Base-by-base conservation (phyloP, 78 protist species). In the Dictyostelium citrinum region DNA sequence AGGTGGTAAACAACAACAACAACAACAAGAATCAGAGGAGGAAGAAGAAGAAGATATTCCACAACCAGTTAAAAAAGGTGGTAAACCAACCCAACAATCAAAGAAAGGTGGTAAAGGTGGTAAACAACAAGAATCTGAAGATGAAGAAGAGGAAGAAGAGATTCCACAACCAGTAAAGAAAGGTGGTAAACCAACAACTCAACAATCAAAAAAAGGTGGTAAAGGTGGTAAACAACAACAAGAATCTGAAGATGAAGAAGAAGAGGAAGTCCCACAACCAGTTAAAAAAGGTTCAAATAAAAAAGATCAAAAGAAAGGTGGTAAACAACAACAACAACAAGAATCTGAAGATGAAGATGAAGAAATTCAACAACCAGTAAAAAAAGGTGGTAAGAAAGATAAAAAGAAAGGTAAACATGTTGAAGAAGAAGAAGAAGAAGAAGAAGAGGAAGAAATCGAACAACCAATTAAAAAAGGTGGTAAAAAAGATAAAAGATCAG, bases 321-420 rank as follows among this genome's bases (percentile, higher is more conserved):
- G 84, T 24, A 58, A 49, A 33, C 22, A 43, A 33, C 39, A 76
- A 35, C 46, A 74, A 77, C 91, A 91, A 24, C 84, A 61, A 60
- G 72, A 61, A 33, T 31, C 33, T 24, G 81, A 24, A 35, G 86
- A 78, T n/a, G 95, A 91, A 27, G 95, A 92, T 4, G 84, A 64
- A 4, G 91, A 91, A 51, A 49, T 82, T 24, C 90, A 82, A 49
- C 81, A 80, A 71, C 88, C 95, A 83, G 95, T 45, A 22, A 77
- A 81, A 46, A 91, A 91, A 71, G 55, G 55, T 29, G 29, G 68
- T 43, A 71, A 51, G 27, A 31, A 76, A 20, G 80, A 27, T 70
- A 84, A 68, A 55, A 76, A 83, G 55, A 67, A 75, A 24, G 82
- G 82, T 1, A 37, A 24, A 27, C 7, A 67, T 20, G 70, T 31